Conservation (phyloP, 306 rosid species). For the Fragaria vesca region DNA sequence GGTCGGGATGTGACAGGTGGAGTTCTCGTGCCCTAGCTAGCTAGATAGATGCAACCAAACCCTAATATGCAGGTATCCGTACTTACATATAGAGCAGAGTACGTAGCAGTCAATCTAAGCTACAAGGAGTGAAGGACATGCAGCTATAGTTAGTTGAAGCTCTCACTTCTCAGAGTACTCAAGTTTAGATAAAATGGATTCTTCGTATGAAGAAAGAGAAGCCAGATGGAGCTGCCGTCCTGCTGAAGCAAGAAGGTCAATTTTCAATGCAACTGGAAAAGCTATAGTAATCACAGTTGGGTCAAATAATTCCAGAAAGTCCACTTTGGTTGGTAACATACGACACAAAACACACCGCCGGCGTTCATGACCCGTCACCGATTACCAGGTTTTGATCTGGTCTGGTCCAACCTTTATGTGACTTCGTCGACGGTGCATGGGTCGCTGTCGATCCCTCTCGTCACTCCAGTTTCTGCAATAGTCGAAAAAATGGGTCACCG, state of each 20-base stretch:
- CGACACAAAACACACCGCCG: background rate
- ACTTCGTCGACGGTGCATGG: background rate
- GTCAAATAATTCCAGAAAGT: background rate
- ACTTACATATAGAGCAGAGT: no score
- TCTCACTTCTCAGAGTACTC: no score
- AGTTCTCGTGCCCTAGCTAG: no score
- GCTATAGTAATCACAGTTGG: background rate
- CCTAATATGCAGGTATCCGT: no score
- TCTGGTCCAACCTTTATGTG: background rate
- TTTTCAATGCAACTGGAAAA: background rate
- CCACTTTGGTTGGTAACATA: background rate
- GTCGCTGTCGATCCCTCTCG: background rate
- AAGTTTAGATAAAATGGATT: no score
- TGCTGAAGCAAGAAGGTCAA: background rate
- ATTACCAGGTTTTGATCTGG: background rate
- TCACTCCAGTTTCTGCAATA: background rate
- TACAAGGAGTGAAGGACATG: no score
- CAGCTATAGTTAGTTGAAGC: no score
- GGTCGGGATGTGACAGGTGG: no score
- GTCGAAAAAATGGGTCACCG: background rate
- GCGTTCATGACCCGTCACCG: background rate
- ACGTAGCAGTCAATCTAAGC: no score
- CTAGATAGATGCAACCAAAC: no score
- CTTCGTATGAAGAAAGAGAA: background rate
- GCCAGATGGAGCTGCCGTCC: background rate